Evolutionary conservation across 2,329 filamentous ascomycete genomes (phyloP), one percentile per base, ranked within the genome.

Genomic region (Fusarium compactum): DNA sequence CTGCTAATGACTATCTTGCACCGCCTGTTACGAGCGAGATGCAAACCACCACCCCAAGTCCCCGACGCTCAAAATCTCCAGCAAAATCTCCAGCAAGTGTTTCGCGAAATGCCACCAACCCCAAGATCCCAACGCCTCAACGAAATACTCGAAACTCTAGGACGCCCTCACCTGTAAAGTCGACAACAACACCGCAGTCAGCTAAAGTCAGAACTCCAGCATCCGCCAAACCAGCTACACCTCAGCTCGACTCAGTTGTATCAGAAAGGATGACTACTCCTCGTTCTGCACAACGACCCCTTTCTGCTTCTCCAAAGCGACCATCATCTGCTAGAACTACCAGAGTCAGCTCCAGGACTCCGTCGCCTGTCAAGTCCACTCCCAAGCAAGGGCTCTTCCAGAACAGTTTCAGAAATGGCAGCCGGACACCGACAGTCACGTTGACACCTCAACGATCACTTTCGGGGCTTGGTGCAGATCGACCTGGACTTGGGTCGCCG

Each of bases 401-500:
- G 27, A 82, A 85, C 43, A 83, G 88, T 74, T 79, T 80, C 6
- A 78, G 78, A 22, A 89, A 86, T 8, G 89, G 89, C 5, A 76
- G 83, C 34, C 84, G 85, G 20, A 91, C 89, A 2, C 91, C 92
- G 16, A 87, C 85, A 20, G 85, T 92, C 52, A 80, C 92, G 15
- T 78, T 93, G 9, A 91, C 80, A 18, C 80, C 80, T 20, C 77
- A 79, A 34, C 85, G 90, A 29, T 83, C 84, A 46, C 86, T 90
- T 18, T 91, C 91, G 16, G 91, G 91, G 1, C 76, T 94, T 65
- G 91, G 92, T 24, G 87, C 89, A 67, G 92, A 93, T 73, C 88
- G 87, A 69, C 82, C 86, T 67, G 92, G 92, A 0, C 85, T 95
- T 58, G 92, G 93, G 9, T 95, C 93, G 1, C 93, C 92, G 8